Conservation (phyloP, 2,329 filamentous ascomycete species). For the Incumbomyces lentus region DNA sequence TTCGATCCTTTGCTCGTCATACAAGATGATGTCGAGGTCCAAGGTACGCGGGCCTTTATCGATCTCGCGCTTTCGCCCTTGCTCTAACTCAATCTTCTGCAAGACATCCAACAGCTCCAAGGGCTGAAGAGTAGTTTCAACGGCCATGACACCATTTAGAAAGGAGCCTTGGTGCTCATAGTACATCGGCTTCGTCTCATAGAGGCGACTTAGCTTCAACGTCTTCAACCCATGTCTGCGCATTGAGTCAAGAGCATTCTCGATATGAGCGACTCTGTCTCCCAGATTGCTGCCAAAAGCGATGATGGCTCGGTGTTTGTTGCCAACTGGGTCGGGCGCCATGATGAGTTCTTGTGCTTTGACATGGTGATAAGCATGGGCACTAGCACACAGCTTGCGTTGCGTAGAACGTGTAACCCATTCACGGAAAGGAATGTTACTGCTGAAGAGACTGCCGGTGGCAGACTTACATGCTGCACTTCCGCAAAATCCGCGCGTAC, state of each 20-base stretch:
- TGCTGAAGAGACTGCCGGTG: too few species aligned
- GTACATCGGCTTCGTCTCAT: conserved; percentile 97
- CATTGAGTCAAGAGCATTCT: conserved; percentile 71
- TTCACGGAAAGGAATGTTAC: too few species aligned
- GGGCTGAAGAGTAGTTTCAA: conserved; percentile 68
- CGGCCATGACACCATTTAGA: conserved; percentile 71
- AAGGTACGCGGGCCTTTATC: conserved; percentile 94
- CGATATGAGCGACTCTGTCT: conserved; percentile 73
- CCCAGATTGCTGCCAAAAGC: conserved; percentile 90
- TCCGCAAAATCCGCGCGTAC: too few species aligned
- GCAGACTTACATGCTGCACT: too few species aligned
- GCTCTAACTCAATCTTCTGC: conserved; percentile 68
- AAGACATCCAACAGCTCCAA: conserved; percentile 67
- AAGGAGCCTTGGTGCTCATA: conserved; percentile 80
- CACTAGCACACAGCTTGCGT: too few species aligned
- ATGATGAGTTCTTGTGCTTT: background rate
- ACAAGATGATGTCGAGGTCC: conserved; percentile 84
- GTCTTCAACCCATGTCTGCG: conserved; percentile 61
- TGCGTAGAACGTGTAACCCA: too few species aligned
- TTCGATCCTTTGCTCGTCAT: conserved; percentile 55
- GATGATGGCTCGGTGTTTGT: conserved; percentile 54
- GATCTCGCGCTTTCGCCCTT: conserved; percentile 73
- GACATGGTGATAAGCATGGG: background rate
- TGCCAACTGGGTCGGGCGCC: background rate
- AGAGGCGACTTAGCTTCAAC: conserved; percentile 72